Evolutionary conservation across 805 yeast species (phyloP), one percentile per base, ranked within the genome.

Genomic region (Wickerhamomyces alni): DNA sequence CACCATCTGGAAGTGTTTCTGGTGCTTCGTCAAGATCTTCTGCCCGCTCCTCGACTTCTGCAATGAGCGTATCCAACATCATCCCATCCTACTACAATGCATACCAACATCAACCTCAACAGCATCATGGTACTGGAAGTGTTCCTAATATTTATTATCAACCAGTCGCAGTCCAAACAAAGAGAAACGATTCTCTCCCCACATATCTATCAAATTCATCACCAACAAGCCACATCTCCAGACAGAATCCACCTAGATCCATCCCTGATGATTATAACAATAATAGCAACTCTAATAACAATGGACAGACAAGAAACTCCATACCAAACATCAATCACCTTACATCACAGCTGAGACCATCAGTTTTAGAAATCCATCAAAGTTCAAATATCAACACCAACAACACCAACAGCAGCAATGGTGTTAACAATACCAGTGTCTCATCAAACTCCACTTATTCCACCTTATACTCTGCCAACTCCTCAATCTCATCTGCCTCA

Each of bases 401-500:
- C n/a, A 13, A 24, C 8, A 16, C 13, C n/a, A 15, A 17, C 15
- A 9, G 21, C 12, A 28, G 30, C 2, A 13, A 22, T 15, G 33
- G 37, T 8, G 17, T 27, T 18, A 22, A 16, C n/a, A 39, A 38
- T 21, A 39, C 34, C 26, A 29, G 39, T 5, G 37, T 46, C 8
- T 50, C 55, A 6, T 35, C 55, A 7, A 43, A 43, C n/a, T 55
- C 58, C 13, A 48, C 57, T 1, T 39, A 44, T 21, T 42, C 41
- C 16, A 44, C 55, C 2, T 17, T 49, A 8, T 51, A 52, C 36
- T 55, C 59, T 8, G 38, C 46, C 2, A 46, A 50, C 18, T 50
- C 57, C 3, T 54, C 59, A 7, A 45, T 50, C 5, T 51, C 57
- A 1, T 54, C 58, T 9, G 38, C 45, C 1, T 54, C 58, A 5